Percentiles rank a stretch among this genome's conserved stretches.
Conservation (phyloP, 306 rosid genomes). For the Acacia confusa region DNA sequence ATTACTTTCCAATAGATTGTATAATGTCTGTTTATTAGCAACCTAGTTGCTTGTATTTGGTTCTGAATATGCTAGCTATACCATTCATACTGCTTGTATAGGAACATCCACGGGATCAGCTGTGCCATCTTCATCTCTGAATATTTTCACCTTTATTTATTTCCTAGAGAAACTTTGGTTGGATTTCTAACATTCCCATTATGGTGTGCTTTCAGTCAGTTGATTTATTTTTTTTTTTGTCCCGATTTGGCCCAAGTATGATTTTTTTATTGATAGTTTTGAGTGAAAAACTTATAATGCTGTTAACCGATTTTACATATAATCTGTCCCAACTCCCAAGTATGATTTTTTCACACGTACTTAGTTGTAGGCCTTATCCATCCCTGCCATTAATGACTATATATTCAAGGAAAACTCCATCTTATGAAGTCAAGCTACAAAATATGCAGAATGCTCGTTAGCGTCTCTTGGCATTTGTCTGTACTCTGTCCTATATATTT, state of each 20-base stretch:
- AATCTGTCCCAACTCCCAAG: constrained; percentile 3
- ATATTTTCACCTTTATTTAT: neutral
- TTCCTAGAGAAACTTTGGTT: neutral
- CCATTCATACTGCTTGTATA: neutral
- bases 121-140: neutral
- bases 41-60: neutral
- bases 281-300: neutral
- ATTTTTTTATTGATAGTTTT: neutral
- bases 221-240: neutral
- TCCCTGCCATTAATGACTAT: neutral
- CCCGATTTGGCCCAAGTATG: neutral
- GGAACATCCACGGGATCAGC: neutral
- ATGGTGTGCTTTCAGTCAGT: neutral
- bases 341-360: neutral
- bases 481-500: neutral
- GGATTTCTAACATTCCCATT: neutral
- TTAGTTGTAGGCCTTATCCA: constrained; percentile 5
- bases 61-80: neutral
- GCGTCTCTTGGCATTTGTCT: neutral
- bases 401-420: constrained; percentile 3
- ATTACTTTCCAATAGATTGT: neutral
- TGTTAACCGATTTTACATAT: neutral
- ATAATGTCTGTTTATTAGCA: neutral
- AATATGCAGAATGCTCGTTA: neutral
- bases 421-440: neutral